Conservation (phyloP, 768 basidiomycete species). For the Rhizopogon vesiculosus region DNA sequence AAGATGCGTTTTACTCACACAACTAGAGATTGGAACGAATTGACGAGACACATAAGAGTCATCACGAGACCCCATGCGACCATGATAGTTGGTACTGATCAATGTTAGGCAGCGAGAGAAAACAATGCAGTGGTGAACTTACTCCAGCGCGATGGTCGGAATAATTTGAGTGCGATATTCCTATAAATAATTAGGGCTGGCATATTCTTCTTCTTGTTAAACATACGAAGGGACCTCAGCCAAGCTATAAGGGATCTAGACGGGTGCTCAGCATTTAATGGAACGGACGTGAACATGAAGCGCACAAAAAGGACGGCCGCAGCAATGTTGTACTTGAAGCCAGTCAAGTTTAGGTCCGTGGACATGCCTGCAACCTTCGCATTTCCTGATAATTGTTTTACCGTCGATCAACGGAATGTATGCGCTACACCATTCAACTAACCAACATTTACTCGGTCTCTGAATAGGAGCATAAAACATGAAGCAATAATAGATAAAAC, state of each 20-base stretch:
- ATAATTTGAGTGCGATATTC: constrained; percentile 33
- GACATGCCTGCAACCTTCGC: constrained; percentile 43
- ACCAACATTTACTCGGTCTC: constrained; percentile 43
- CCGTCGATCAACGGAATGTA: not conserved
- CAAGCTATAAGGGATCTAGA: constrained; percentile 31
- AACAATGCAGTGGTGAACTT: constrained; percentile 2
- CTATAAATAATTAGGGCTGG: constrained; percentile 15
- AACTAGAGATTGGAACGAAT: constrained; percentile 24
- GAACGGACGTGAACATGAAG: not conserved
- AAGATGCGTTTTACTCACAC: constrained; percentile 20
- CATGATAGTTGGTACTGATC: constrained; percentile 36
- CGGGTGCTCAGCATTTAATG: not conserved
- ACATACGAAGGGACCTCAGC: constrained; percentile 35
- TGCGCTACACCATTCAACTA: constrained; percentile 9
- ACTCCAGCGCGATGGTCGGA: constrained; percentile 32
- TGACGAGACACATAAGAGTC: constrained; percentile 34
- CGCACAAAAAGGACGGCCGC: constrained; percentile 35
- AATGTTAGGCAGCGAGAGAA: constrained; percentile 8
- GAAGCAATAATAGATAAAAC: not conserved
- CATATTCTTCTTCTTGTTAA: not conserved
- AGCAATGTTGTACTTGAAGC: constrained; percentile 31
- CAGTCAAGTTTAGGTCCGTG: constrained; percentile 28
- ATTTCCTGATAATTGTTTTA: constrained; percentile 24
- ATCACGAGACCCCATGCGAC: constrained; percentile 35
- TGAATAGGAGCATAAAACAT: constrained; percentile 3